Evolutionary conservation across 2,329 filamentous ascomycete species (phyloP), one percentile per base, ranked within the genome.

Genomic region (Endocalyx cinctus): DNA sequence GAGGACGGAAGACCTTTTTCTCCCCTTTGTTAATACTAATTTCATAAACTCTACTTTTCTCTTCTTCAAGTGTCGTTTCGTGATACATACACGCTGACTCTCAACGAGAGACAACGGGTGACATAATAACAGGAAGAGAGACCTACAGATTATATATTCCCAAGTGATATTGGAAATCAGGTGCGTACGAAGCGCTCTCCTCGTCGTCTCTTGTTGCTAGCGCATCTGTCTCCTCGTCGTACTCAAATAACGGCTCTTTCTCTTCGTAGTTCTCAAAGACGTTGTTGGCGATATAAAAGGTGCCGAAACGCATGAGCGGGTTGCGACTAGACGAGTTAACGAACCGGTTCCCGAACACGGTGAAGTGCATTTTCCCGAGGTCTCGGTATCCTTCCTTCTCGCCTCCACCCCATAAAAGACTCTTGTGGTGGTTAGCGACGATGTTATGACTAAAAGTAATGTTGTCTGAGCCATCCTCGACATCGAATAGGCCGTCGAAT

Each of bases 361-460:
- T 47, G 25, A 45, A 45, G 10, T 31, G 27, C 44, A 47, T 47
- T 32, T 35, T 41, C n/a, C 42, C 42, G 6, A 45, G 20, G 12
- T 47, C 44, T 10, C 42, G 35, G 3, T 28, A 10, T 1, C 34
- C 44, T 4, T 47, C 44, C 25, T 47, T 47, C 38, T 47, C 44
- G 13, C 44, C 44, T n/a, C 44, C 42, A 20, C 44, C 44, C 42
- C 42, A 43, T 6, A 47, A 37, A 8, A 47, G 23, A 27, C 44
- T 47, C 39, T 45, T 47, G 26, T 47, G 44, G 27, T 47, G 44
- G 20, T 47, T 47, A 2, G 42, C 39, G 15, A 47, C 37, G 15
- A 45, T 28, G 17, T 47, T 47, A 31, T 47, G 44, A 29, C 42
- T 45, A 29, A 47, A 45, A 8, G 44, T 47, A 23, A 47, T 37